Evolutionary conservation across 306 rosid genomes (phyloP).

Genomic region (Canavalia ensiformis): DNA sequence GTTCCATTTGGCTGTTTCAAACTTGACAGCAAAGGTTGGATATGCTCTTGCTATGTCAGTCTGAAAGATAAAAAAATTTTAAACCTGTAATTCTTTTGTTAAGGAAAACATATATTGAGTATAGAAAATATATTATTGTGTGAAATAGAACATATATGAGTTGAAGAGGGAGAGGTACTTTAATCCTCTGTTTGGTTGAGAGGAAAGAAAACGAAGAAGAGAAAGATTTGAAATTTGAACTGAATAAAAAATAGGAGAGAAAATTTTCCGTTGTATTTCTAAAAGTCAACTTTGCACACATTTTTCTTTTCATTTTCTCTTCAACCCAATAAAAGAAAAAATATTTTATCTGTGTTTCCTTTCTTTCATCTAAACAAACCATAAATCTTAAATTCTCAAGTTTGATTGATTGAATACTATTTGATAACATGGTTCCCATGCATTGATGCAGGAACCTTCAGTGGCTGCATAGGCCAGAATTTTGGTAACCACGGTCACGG

Average conservation of each 20-base stretch:
- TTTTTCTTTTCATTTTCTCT: too few relatives aligned
- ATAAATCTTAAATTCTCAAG: constrained; percentile 9
- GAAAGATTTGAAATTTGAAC: too few relatives aligned
- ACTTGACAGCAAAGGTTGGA: constrained; percentile 82
- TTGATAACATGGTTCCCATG: constrained; percentile 19
- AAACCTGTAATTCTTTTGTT: not conserved
- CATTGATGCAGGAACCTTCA: constrained; percentile 75
- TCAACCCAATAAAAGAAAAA: too few relatives aligned
- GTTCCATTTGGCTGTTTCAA: constrained; percentile 82
- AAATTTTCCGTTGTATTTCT: too few relatives aligned
- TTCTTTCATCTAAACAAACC: too few relatives aligned
- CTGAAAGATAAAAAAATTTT: not conserved
- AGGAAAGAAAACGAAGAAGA: too few relatives aligned
- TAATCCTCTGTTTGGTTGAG: too few relatives aligned
- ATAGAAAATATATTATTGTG: not conserved
- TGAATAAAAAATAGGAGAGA: too few relatives aligned
- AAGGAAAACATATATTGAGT: not conserved
- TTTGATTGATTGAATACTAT: not conserved
- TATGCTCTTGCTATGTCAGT: constrained; percentile 24
- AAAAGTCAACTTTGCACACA: too few relatives aligned
- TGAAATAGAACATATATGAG: not conserved
- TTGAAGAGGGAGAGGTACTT: not conserved
- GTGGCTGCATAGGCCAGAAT: constrained; percentile 69
- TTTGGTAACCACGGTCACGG: constrained; percentile 13
- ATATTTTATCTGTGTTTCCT: too few relatives aligned